Evolutionary conservation across 371 early-diverging fungal genomes (phyloP), one percentile per base, ranked within the genome.

Genomic region (Mucor mucedo): DNA sequence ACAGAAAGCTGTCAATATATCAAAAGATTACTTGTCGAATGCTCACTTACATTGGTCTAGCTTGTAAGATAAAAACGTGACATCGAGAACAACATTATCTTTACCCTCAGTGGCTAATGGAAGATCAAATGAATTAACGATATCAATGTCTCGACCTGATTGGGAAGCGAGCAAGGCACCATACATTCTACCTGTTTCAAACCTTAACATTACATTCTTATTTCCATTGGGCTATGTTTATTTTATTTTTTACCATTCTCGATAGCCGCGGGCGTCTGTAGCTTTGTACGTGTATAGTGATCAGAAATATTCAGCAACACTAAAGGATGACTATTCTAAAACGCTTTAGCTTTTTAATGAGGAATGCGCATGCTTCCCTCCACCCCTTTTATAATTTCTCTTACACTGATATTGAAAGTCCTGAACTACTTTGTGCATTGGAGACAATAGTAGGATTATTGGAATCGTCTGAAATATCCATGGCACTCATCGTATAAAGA

Each of bases 131-230:
- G 94, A 92, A 70, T 92, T 91, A 71, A 91, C 82, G 52, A 95
- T 88, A 65, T 93, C 93, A 56, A 93, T 86, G 53, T 89, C 89
- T 45, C 95, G 90, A 16, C 93, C 93, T 38, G 84, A 75, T 68
- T 93, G 93, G n/a, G 80, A 84, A n/a, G 94, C 95, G 16, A 93
- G 72, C 28, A 95, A 65, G 0, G 92, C 93, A 39, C 95, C 95
- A 66, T 89, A 83, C 48, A 93, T 87, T 82, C 63, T 65, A 39
- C 66, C 79, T 76, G 59, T 54, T 11, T 16, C 42, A 29, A 33
- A 40, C 62, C 8, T 55, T 5, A 1, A 33, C 52, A 5, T 10
- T 40, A 5, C 39, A 29, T 28, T 21, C 5, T 21, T 13, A 28
- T 50, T 16, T 40, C 13, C 10, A 30, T 14, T 60, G 14, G 35